Evolutionary conservation across 2,329 filamentous ascomycete species (phyloP).

Genomic region (Ophiostoma himal-ulmi): DNA sequence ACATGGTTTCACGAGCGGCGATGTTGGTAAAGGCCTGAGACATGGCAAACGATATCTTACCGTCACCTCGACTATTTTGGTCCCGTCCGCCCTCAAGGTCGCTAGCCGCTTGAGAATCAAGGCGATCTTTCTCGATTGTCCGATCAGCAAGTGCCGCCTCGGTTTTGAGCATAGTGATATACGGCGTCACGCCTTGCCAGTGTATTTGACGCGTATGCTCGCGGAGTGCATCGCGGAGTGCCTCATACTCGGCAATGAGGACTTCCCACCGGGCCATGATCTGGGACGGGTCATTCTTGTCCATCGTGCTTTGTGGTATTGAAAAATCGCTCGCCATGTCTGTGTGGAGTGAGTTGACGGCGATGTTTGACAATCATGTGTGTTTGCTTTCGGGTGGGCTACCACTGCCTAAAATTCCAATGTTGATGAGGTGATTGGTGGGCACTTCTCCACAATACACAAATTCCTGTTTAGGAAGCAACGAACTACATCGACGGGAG

Average conservation of each 20-base stretch:
- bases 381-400: neutral
- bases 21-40: slow-evolving; percentile 23
- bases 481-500: neutral
- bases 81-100: neutral
- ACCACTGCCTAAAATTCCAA: neutral
- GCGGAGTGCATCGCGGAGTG: slow-evolving; percentile 21
- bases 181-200: slow-evolving; percentile 25
- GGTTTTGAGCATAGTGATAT: slow-evolving; percentile 21
- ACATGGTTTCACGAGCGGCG: slow-evolving; percentile 26
- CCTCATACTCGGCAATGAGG: slow-evolving; percentile 24
- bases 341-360: neutral
- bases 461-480: neutral
- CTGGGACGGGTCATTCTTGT: neutral
- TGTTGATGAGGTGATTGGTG: neutral
- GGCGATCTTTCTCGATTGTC: neutral
- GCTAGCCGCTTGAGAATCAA: neutral
- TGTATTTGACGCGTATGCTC: slow-evolving; percentile 19
- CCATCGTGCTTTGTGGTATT: neutral
- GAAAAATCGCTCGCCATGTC: neutral
- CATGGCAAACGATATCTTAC: neutral
- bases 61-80: neutral
- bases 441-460: neutral
- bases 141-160: slow-evolving; percentile 19
- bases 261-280: slow-evolving; percentile 21
- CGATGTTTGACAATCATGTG: neutral